Base-by-base conservation (phyloP, 805 yeast genomes). In the Candida xyloterini region DNA sequence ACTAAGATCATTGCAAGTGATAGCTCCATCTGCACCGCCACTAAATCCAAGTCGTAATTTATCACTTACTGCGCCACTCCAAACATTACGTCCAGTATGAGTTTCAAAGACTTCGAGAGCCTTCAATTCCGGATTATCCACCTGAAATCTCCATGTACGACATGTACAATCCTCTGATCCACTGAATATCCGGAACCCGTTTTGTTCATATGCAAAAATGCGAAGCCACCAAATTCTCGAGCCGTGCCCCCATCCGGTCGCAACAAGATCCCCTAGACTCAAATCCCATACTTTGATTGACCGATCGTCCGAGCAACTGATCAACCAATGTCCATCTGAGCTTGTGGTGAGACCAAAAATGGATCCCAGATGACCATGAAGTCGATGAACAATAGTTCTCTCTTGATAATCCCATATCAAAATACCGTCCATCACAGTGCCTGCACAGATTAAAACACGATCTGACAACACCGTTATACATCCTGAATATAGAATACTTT, bases 221-320 rank as follows among this genome's bases (percentile, higher is more conserved):
- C 70, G 70, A 31, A 91, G 65, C 30, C 76, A 74, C 99, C 99
- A 93, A 28, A 93, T 90, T 56, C 99, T 75, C 0, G 98, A 91
- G 1, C 84, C 81, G 57, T 93, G 99, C 10, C 98, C 99, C 97
- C 97, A 93, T 0, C 96, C 97, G 20, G 80, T 76, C 1, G 91
- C 84, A 27, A 84, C 50, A 24, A 79, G 62, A 9, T 63, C 51
- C 1, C 95, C 91, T 1, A 74, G 55, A 6, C 53, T 53, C 45
- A 82, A 64, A 51, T 78, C 78, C 81, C 89, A 89, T 5, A 91
- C 57, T 42, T 80, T 82, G 39, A 93, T 79, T 0, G 96, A 85
- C 46, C 99, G 71, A 57, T 91, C 99, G 60, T 93, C 98, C 0
- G 98, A 91, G 58, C 99, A 93, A 34, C 91, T 80, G 1, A 82